Evolutionary conservation across 371 early-diverging fungal species (phyloP).

Genomic region (Quaeritorhiza haematococci): DNA sequence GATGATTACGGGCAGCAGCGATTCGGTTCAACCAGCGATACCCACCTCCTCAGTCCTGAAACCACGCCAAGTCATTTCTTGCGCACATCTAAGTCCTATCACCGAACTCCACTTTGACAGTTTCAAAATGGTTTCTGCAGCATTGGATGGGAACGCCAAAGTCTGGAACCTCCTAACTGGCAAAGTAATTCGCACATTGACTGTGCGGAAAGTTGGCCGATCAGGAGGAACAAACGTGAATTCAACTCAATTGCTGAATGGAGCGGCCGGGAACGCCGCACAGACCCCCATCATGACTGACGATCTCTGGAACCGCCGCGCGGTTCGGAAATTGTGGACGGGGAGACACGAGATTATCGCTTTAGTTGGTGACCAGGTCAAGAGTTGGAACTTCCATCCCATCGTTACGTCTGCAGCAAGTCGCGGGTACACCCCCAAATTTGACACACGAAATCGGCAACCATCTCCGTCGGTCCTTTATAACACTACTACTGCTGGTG

Average conservation of each 20-base stretch:
- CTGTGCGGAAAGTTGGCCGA: slow-evolving; percentile 9
- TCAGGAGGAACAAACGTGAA: too few species aligned
- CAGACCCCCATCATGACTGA: background rate
- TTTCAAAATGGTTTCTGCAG: slow-evolving; percentile 23
- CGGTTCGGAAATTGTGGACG: slow-evolving; percentile 16
- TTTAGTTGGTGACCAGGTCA: slow-evolving; percentile 18
- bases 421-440: too few species aligned
- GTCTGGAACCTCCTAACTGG: slow-evolving; percentile 23
- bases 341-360: slow-evolving; percentile 19
- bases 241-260: too few species aligned
- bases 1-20: background rate
- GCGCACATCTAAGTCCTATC: slow-evolving; percentile 14
- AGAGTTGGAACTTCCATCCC: slow-evolving; percentile 33
- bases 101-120: slow-evolving; percentile 18
- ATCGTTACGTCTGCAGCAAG: too few species aligned
- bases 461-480: too few species aligned
- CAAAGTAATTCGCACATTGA: slow-evolving; percentile 10
- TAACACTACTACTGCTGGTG: too few species aligned
- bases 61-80: background rate
- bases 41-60: slow-evolving; percentile 12
- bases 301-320: background rate
- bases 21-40: background rate
- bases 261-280: slow-evolving; percentile 17
- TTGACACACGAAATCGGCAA: too few species aligned
- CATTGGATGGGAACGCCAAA: slow-evolving; percentile 23